Evolutionary conservation across 768 basidiomycete species (phyloP).

Genomic region (Tubosaeta sp.): DNA sequence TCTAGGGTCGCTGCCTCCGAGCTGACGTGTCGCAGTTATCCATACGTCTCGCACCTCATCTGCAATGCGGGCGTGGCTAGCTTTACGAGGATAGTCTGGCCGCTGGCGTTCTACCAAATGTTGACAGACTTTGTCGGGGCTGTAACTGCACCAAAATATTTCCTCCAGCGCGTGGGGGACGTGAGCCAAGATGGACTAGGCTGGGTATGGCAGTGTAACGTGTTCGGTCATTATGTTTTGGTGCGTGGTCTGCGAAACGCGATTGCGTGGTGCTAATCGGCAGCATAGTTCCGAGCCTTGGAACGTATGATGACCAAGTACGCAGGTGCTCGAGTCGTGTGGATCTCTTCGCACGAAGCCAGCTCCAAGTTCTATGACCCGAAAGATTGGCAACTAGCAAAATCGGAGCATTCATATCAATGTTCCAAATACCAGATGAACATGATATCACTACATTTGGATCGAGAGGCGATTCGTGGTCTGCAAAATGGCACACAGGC

Average conservation of each 20-base stretch:
- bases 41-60: conserved; percentile 77
- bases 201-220: conserved; percentile 80
- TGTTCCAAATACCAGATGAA: conserved; percentile 76
- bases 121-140: conserved; percentile 39
- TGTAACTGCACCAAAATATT: conserved; percentile 52
- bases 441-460: conserved; percentile 54
- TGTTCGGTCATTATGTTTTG: conserved; percentile 76
- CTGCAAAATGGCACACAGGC: conserved; percentile 10
- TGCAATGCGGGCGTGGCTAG: conserved; percentile 74
- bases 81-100: conserved; percentile 53
- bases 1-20: not conserved
- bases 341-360: conserved; percentile 75
- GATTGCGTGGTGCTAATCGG: conserved; percentile 3
- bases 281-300: conserved; percentile 56
- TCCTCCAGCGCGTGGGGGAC: conserved; percentile 55
- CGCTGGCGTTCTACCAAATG: conserved; percentile 43
- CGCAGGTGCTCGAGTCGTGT: conserved; percentile 59
- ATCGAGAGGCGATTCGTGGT: conserved; percentile 37
- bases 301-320: conserved; percentile 49
- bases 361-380: conserved; percentile 49
- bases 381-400: conserved; percentile 69
- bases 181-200: conserved; percentile 67
- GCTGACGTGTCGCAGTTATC: conserved; percentile 45
- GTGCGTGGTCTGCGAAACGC: conserved; percentile 39
- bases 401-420: conserved; percentile 62